Evolutionary conservation across 2,329 filamentous ascomycete species (phyloP), one percentile per base, ranked within the genome.

Genomic region (Diplodia corticola): DNA sequence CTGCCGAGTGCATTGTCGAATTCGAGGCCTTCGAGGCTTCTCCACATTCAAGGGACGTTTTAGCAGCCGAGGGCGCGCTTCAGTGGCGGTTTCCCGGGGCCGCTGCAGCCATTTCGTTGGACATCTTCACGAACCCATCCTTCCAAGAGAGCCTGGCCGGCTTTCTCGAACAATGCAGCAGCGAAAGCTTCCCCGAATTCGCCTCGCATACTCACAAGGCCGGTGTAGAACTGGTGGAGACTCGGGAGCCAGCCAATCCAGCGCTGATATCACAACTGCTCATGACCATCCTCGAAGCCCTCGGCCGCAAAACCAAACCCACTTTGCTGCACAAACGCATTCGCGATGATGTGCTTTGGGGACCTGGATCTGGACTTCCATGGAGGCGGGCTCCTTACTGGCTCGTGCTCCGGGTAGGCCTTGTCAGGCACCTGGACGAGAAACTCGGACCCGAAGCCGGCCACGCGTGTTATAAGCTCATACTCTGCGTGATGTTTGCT

Each of bases 361-460:
- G 76, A 0, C 71, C 81, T 0, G 74, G 73, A 1, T 78, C 81
- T 0, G 74, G 80, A 0, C 72, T 79, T 0, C 88, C 88, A 0
- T 91, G 89, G 88, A 80, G 89, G 24, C 79, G 89, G 40, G 83
- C 83, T 2, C 82, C 89, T 0, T 81, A 85, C 63, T 91, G 88
- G 84, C 82, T 91, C 0, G 77, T 87, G 0, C 74, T 91, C 5
- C 84, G 88, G 0, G 86, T 91, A 1, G 79, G 81, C 0, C 70
- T 86, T 1, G 82, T 87, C 55, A 81, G 88, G 0, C 78, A 83
- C 7, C 77, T 90, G 0, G 79, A 76, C 33, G 68, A 78, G 1
- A 24, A 71, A 0, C 68, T 83, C 1, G 81, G 81, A 0, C 67
- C 71, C 0, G 74, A 82, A 1, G 28, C 71, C 0, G 85, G 85